Percentiles rank a stretch among this genome's conserved stretches.
These are phyloP conservation scores for Epichloe scottii DNA, from an alignment of 2,329 filamentous ascomycete species.

Conservation along the genomic window DNA sequence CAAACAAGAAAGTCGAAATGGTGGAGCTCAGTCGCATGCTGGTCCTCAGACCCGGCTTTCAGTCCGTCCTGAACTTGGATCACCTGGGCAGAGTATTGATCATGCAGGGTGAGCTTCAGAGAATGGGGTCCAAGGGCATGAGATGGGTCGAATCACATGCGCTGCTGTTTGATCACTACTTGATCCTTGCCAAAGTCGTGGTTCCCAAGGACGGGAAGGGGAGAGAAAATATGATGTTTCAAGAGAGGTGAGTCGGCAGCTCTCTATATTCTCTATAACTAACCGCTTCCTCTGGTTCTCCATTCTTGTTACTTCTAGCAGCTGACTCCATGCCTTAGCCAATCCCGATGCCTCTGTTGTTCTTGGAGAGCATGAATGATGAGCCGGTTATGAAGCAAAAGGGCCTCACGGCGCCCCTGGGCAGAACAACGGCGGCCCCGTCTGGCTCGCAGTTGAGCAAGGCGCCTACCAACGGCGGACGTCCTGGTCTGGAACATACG, in stretches of 20 bases:
- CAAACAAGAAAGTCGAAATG: slow-evolving; percentile 80
- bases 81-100: slow-evolving; percentile 89
- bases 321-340: slow-evolving; percentile 33
- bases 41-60: slow-evolving; percentile 75
- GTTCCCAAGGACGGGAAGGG: slow-evolving; percentile 54
- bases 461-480: slow-evolving; percentile 37
- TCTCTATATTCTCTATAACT: no score
- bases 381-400: slow-evolving; percentile 79
- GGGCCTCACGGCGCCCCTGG: slow-evolving; percentile 52
- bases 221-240: slow-evolving; percentile 89
- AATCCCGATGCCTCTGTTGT: slow-evolving; percentile 91
- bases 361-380: slow-evolving; percentile 85
- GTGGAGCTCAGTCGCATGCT: slow-evolving; percentile 75
- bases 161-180: slow-evolving; percentile 89
- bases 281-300: background rate
- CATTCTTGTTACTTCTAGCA: slow-evolving; percentile 14
- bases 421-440: slow-evolving; percentile 46
- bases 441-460: slow-evolving; percentile 47
- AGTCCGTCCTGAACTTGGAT: slow-evolving; percentile 79
- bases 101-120: slow-evolving; percentile 75
- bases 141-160: slow-evolving; percentile 91
- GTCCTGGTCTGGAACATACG: slow-evolving; percentile 52
- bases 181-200: slow-evolving; percentile 78
- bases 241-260: slow-evolving; percentile 49
- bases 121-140: slow-evolving; percentile 79